These are phyloP conservation scores for Lasiodiplodia sp. DNA, from an alignment of 2,329 filamentous ascomycete species.

Conservation along the genomic window DNA sequence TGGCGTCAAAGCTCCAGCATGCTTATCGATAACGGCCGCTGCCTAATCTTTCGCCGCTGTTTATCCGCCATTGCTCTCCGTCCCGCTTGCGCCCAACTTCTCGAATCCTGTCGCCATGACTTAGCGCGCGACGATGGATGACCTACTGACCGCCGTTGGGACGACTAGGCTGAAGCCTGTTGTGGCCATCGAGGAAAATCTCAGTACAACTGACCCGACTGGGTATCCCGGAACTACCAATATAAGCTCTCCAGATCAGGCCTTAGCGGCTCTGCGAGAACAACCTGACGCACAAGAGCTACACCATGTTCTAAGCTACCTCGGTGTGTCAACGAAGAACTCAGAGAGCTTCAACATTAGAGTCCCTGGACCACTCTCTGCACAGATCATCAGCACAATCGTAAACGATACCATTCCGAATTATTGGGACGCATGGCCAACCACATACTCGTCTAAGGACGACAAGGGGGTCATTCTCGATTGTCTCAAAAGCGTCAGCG, in stretches of 20 bases:
- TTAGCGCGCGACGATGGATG: slow-evolving; percentile 53
- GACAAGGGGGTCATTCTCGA: slow-evolving; percentile 58
- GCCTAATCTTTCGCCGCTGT: slow-evolving; percentile 9
- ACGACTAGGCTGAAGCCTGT: slow-evolving; percentile 15
- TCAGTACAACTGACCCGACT: neutral
- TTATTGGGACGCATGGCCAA: slow-evolving; percentile 73
- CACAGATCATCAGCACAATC: slow-evolving; percentile 77
- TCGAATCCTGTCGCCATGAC: neutral
- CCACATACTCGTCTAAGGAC: neutral
- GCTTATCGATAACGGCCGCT: slow-evolving; percentile 29
- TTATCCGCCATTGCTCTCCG: neutral
- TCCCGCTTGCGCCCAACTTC: slow-evolving; percentile 5
- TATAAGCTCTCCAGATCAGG: slow-evolving; percentile 52
- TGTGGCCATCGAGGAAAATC: neutral
- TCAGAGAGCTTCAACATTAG: slow-evolving; percentile 62
- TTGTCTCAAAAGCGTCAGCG: slow-evolving; percentile 76
- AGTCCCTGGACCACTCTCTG: slow-evolving; percentile 69
- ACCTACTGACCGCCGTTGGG: slow-evolving; percentile 58
- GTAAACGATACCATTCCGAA: slow-evolving; percentile 78
- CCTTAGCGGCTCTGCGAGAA: slow-evolving; percentile 65
- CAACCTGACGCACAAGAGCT: slow-evolving; percentile 69
- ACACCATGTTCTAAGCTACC: slow-evolving; percentile 59
- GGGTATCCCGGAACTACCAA: neutral
- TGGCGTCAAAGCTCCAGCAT: slow-evolving; percentile 22
- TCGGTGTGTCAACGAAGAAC: slow-evolving; percentile 46